Evolutionary conservation across 208 protist genomes (phyloP), one percentile per base, ranked within the genome.

Genomic region (Leishmania lainsoni): DNA sequence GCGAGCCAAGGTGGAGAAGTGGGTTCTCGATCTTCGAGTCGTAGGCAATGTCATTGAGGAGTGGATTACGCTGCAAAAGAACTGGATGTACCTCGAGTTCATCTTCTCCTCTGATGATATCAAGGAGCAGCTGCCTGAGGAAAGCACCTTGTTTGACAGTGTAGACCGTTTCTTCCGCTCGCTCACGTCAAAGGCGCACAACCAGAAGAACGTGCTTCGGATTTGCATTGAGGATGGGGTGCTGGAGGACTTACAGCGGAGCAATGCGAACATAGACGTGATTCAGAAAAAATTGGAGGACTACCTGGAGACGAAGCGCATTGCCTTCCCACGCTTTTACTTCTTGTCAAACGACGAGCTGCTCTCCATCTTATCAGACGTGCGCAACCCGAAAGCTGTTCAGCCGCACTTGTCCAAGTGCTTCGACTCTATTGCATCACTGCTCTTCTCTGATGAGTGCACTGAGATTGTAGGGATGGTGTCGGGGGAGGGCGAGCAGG

Each of bases 341-440:
- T 99, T 99, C 87, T 87, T 99, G 9, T 99, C 98, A 49, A 99
- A 99, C 88, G 98, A 99, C 89, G 98, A 99, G 88, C 89, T 99
- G 70, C 93, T 99, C 39, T 98, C 98, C 52, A 99, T 99, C 84
- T 89, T 99, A 42, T 98, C 98, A 16, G 98, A 99, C 82, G 98
- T 98, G 51, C 94, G 97, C 56, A 98, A 99, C 85, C 98, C 98
- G 0, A 92, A 93, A 74, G 90, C 97, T 45, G 97, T 99, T 29
- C 98, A 99, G 90, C 98, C 98, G 45, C 97, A 99, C 83, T 84
- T 99, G 84, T 89, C 89, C 42, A 99, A 99, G 89, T 99, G 97
- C 87, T 99, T 99, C 84, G 98, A 99, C 83, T 98, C 95, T 26
- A 99, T 99, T 71, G 90, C 97, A 35, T 78, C 83, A 75, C 90